Base-by-base conservation (phyloP, 1,284 basidiomycete genomes). In the Ceratobasidium sp. region DNA sequence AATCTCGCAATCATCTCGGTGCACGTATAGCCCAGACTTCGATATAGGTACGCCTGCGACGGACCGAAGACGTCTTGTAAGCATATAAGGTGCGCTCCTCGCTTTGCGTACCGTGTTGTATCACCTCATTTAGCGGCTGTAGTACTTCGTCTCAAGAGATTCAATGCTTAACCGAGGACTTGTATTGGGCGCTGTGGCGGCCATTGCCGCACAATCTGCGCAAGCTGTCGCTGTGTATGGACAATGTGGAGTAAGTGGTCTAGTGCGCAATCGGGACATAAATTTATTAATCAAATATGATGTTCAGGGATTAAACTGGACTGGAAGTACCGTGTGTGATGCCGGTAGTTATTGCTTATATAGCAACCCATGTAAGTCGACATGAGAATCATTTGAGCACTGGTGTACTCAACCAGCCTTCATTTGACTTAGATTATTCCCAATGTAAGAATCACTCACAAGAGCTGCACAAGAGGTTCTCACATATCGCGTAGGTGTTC, bases 261-360 rank as follows among this genome's bases (percentile, higher is more conserved):
- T 1, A 32, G 21, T 43, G 26, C 23, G 13, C 16, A 23, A 11
- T 52, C 26, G 9, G 16, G 49, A 11, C 49, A 46, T 9, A 11
- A n/a, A 2, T 44, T 44, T 46, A 44, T 13, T 43, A 5, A 43
- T 26, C 9, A 4, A 28, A 69, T 61, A 30, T 50, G 9, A 13
- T 44, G n/a, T n/a, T n/a, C n/a, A 72, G 70, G 70, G 70, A 14
- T 23, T 32, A 21, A 46, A 35, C 38, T 72, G 70, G 70, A 64
- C 70, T 32, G 70, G 70, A 28, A 46, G 30, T n/a, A 72, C 70
- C 2, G 41, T 26, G 3, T 72, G 70, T 21, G 55, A 62, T 23
- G 70, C 55, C 28, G 55, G 58, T 21, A 61, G 46, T 18, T 61
- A 58, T 41, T 58, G 46, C 59, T 26, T 28, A 13, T 47, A 50